Base-by-base conservation (phyloP, 768 basidiomycete species). In the Lentinus brumalis region DNA sequence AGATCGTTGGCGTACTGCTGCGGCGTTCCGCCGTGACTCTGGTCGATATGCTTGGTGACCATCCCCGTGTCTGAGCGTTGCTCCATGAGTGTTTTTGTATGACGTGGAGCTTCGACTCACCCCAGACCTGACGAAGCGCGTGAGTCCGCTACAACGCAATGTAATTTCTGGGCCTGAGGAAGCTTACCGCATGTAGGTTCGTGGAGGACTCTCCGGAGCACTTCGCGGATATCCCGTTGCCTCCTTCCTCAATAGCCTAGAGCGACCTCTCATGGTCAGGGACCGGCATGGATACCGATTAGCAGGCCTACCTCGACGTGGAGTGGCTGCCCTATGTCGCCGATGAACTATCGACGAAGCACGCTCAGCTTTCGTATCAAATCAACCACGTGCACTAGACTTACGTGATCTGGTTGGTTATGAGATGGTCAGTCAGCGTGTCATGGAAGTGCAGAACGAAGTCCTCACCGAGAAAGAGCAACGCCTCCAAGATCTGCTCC, bases 401-500 rank as follows among this genome's bases (percentile, higher is more conserved):
- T 55, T 62, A 63, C 65, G 47, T 63, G 65, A 50, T 63, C 61
- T 66, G 55, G 15, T 21, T 41, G 16, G 29, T 21, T 5, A 52
- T n/a, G 51, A 38, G 4, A 40, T 35, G 7, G 44, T 10, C 29
- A 49, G 46, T 40, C 31, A 47, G 35, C 11, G 50, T n/a, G 26
- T 32, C n/a, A 16, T 14, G 10, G 2, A 26, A 11, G n/a, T 21
- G 7, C 12, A 26, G 8, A 30, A 14, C 9, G 5, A 14, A 9
- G 10, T 11, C 56, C 68, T 54, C 47, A 70, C 68, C 81, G 14
- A 84, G 62, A 68, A 84, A 85, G 59, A 79, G 77, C 39, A 85
- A 69, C 6, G 83, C 83, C 62, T 84, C 80, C 60, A 80, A 78
- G 7, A 70, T 69, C 64, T 84, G 81, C 7, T 69, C 67, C 5